These are phyloP conservation scores for Fragaria ananassa DNA, from an alignment of 306 rosid genomes.

Conservation along the genomic window DNA sequence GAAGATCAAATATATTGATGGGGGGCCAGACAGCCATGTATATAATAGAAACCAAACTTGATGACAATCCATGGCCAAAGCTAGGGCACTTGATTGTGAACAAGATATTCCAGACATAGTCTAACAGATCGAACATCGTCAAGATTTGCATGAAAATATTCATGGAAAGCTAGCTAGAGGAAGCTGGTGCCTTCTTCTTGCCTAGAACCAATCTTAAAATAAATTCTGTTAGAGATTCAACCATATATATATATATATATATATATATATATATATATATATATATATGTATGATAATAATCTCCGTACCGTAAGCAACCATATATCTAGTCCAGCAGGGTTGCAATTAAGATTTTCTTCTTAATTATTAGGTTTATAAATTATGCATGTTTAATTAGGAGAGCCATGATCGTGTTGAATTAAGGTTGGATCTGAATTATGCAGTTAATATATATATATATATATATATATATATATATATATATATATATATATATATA, in stretches of 20 bases:
- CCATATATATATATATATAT: background rate
- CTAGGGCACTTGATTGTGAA: conserved; percentile 54
- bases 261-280: background rate
- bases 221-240: conserved; percentile 28
- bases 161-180: conserved; percentile 34
- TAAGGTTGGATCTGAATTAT: conserved; percentile 4
- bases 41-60: conserved; percentile 29
- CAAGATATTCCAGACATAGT: conserved; percentile 87
- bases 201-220: conserved; percentile 21
- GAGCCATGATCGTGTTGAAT: background rate
- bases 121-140: conserved; percentile 33
- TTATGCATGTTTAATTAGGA: background rate
- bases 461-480: too few relatives aligned
- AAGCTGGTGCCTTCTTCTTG: conserved; percentile 43
- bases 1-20: conserved; percentile 34
- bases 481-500: too few relatives aligned
- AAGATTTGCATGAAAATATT: conserved; percentile 48
- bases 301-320: conserved; percentile 42
- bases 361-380: background rate
- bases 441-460: background rate
- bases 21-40: conserved; percentile 39
- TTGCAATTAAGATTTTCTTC: conserved; percentile 33
- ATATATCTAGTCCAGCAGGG: conserved; percentile 29
- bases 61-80: conserved; percentile 44
- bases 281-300: conserved; percentile 22